Evolutionary conservation across 225 moss, liverwort and hornwort species (phyloP).

Genomic region (Polytrichum commune): DNA sequence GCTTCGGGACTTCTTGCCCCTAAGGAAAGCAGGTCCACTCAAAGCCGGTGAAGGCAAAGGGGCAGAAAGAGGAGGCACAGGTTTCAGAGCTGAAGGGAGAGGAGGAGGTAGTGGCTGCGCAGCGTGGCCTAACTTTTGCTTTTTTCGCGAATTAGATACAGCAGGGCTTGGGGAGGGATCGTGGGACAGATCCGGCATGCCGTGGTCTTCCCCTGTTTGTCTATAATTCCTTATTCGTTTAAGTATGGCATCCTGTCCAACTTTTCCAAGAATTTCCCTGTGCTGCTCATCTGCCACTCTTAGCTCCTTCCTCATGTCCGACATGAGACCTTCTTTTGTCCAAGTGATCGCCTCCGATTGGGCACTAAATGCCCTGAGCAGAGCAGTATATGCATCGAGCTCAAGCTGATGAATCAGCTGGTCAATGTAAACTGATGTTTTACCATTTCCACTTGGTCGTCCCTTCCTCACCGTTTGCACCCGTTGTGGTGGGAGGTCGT

Average conservation of each 20-base stretch:
- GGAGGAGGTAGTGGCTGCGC: conserved; percentile 48
- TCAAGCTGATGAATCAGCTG: conserved; percentile 86
- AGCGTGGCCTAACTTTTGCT: conserved; percentile 71
- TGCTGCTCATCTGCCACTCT: conserved; percentile 93
- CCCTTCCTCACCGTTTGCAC: conserved; percentile 56
- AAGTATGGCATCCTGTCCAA: conserved; percentile 60
- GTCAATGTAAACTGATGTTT: conserved; percentile 63
- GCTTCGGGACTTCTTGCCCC: conserved; percentile 53
- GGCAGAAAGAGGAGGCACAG: conserved; percentile 33
- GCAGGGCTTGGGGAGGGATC: conserved; percentile 91
- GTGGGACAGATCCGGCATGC: conserved; percentile 36
- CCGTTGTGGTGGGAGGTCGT: conserved; percentile 80
- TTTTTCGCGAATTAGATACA: conserved; percentile 85
- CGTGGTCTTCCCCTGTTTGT: conserved; percentile 50
- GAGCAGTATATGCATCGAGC: conserved; percentile 79
- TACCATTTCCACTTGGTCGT: conserved; percentile 82
- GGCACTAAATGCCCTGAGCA: conserved; percentile 86
- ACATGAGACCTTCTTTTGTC: conserved; percentile 83
- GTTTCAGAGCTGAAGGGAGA: conserved; percentile 56
- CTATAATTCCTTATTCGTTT: conserved; percentile 75
- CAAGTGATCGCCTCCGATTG: conserved; percentile 87
- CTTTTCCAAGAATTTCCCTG: conserved; percentile 73
- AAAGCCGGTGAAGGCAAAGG: conserved; percentile 59
- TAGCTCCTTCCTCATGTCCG: conserved; percentile 82
- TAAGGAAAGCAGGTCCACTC: conserved; percentile 29